Percentiles rank a stretch among this genome's conserved stretches.
Conservation (phyloP, 495 filamentous ascomycete species). For the Xylaria cubensis region DNA sequence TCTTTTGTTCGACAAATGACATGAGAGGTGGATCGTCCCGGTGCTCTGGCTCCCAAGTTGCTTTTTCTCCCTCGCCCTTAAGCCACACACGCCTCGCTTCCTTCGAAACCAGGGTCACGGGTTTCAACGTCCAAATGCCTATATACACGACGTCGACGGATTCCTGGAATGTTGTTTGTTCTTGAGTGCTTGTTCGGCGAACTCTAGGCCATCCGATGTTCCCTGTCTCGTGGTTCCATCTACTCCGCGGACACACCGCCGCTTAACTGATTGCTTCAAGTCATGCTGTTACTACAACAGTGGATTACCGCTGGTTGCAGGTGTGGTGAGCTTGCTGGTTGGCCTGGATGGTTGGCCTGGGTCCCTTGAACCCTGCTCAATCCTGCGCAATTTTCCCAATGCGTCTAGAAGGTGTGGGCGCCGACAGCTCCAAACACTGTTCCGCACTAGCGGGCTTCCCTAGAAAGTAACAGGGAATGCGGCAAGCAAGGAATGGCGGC, state of each 20-base stretch:
- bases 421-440: constrained; percentile 31
- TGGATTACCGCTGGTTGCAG: constrained; percentile 25
- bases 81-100: constrained; percentile 10
- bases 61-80: constrained; percentile 32
- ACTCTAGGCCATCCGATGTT: neutral
- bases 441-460: constrained; percentile 36
- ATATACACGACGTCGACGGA: neutral
- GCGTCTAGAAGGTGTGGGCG: constrained; percentile 30
- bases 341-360: constrained; percentile 29
- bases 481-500: constrained; percentile 45
- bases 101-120: constrained; percentile 17
- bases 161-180: neutral
- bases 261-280: constrained; percentile 33
- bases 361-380: constrained; percentile 32
- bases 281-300: constrained; percentile 32
- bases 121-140: constrained; percentile 1
- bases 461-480: constrained; percentile 32
- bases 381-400: constrained; percentile 29
- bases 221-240: constrained; percentile 14
- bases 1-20: constrained; percentile 24
- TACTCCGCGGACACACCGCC: constrained; percentile 37
- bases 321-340: constrained; percentile 29
- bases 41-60: constrained; percentile 30
- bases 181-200: neutral
- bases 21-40: constrained; percentile 26